Conservation (phyloP, 305 asterid genomes). For the Fraxinus albicans region DNA sequence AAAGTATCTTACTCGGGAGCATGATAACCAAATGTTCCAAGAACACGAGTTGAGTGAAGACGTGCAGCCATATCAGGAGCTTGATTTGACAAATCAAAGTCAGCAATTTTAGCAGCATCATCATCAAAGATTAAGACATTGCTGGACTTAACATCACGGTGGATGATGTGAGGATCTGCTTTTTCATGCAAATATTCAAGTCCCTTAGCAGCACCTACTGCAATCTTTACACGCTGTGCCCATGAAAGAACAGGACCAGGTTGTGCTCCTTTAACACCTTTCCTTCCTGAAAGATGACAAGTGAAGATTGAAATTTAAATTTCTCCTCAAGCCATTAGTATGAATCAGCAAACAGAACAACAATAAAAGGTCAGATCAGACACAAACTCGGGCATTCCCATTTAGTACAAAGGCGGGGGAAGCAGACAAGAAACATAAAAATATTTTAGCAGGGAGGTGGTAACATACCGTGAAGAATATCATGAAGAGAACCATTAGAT, state of each 20-base stretch:
- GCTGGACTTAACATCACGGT: no score
- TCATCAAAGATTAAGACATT: no score
- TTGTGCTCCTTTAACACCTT: slow-evolving; percentile 50
- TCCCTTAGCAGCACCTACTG: slow-evolving; percentile 49
- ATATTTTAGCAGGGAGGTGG: not conserved
- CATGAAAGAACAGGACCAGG: slow-evolving; percentile 46
- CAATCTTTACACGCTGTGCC: slow-evolving; percentile 44
- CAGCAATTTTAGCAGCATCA: no score
- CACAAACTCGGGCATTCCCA: not conserved
- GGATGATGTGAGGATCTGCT: no score
- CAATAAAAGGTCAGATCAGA: not conserved
- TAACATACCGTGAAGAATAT: slow-evolving; percentile 42
- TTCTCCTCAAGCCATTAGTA: not conserved
- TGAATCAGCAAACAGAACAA: not conserved
- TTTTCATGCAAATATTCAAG: slow-evolving; percentile 22
- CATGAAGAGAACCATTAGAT: slow-evolving; percentile 44
- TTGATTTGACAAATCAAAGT: no score
- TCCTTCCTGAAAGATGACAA: slow-evolving; percentile 29
- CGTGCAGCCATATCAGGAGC: no score
- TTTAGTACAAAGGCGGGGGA: not conserved
- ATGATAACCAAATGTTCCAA: no score
- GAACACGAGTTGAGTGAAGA: no score
- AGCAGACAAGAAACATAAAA: not conserved
- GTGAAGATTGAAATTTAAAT: not conserved
- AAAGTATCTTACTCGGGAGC: not conserved